These are phyloP conservation scores for Chrysoporthe austroafricana DNA, from an alignment of 2,329 filamentous ascomycete species.

Conservation along the genomic window DNA sequence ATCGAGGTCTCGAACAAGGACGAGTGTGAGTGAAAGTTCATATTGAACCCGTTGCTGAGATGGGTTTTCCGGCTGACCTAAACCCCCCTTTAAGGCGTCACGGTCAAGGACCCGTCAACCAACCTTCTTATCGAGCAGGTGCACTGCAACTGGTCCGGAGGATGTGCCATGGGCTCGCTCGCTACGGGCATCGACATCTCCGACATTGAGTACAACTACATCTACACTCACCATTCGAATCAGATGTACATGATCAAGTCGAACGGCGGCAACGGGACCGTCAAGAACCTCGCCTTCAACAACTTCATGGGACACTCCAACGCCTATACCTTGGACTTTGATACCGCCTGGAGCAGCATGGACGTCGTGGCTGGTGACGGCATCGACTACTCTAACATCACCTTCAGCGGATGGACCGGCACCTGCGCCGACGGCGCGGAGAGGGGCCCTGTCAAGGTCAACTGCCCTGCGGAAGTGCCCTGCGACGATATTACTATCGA, in stretches of 20 bases:
- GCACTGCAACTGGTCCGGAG: constrained; percentile 64
- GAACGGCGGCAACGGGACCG: constrained; percentile 58
- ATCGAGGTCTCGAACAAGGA: constrained; percentile 66
- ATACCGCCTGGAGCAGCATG: constrained; percentile 52
- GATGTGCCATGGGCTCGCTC: constrained; percentile 58
- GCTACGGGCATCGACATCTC: constrained; percentile 52
- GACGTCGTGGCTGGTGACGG: constrained; percentile 46
- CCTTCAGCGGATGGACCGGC: constrained; percentile 60
- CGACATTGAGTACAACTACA: constrained; percentile 56
- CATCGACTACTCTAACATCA: constrained; percentile 56
- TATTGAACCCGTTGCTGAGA: constrained; percentile 43
- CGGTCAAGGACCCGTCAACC: constrained; percentile 47
- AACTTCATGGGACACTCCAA: constrained; percentile 65
- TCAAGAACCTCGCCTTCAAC: constrained; percentile 54
- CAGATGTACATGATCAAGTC: constrained; percentile 68
- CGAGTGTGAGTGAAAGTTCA: constrained; percentile 39
- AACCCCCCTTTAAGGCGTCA: constrained; percentile 38
- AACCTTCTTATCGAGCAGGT: constrained; percentile 63
- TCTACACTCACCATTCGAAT: constrained; percentile 63
- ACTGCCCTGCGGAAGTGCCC: constrained; percentile 53
- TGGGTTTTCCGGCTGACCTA: neutral
- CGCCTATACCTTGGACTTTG: constrained; percentile 60
- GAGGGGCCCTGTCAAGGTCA: constrained; percentile 57
- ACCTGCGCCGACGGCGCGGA: constrained; percentile 51
- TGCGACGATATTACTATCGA: constrained; percentile 56